Evolutionary conservation across 768 basidiomycete species (phyloP), one percentile per base, ranked within the genome.

Genomic region (Suillus sp.): DNA sequence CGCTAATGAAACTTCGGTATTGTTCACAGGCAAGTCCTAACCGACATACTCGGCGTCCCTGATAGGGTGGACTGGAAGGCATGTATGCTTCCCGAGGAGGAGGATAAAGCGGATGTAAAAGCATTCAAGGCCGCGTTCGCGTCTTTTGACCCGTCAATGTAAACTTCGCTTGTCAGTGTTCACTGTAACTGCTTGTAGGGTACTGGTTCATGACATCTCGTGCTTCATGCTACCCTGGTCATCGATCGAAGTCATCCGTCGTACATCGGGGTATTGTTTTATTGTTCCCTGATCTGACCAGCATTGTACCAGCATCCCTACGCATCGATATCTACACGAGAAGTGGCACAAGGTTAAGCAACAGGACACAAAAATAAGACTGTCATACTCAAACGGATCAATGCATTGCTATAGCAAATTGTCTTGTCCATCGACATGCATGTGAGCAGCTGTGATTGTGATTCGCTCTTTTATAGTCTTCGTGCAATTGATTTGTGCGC

Each of bases 31-130:
- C 87, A 91, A 75, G 93, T 92, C 18, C 72, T 98, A 50, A 92
- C 90, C 6, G 80, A 84, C 40, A 75, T 98, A n/a, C 71, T 99
- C 61, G 87, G 83, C 18, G 84, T 86, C 61, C 88, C 89, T 1
- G 86, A 94, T 22, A 83, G 96, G 54, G 78, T 91, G 58, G 96
- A 99, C 71, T 99, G 96, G 96, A 96, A 94, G 73, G 84, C 82
- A 1, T 99, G 96, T 72, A 80, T 84, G 69, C 83, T 93, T 66
- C 77, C 87, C 10, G 94, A 96, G 63, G 90, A 88, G 16, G 92
- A 95, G 69, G 96, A 99, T 71, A 89, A 80, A 70, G 86, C 83
- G 11, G 96, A 99, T 73, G 92, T 87, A 1, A 78, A 87, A 63
- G 83, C 84, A 50, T 97, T 99, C 78, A 98, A 96, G 71, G 76